phyloP scores from a whole-genome alignment of 2,329 filamentous ascomycete genomes.

The Aphanocladium album region DNA sequence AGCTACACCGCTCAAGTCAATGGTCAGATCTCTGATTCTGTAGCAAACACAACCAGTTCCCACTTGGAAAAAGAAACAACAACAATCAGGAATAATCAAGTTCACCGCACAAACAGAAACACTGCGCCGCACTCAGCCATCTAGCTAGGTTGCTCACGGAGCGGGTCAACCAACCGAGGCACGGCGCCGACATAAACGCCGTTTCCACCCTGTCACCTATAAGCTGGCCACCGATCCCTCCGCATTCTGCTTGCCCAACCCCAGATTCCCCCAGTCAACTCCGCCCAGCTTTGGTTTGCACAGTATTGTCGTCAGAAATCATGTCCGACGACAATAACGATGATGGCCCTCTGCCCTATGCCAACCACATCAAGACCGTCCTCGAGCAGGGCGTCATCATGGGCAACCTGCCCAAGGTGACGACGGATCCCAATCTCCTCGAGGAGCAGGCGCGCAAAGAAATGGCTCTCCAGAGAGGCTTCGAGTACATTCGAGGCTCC shows the following conservation, averaged over 20 bases:
- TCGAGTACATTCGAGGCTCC: conserved; percentile 58
- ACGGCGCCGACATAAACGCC: conserved; percentile 1
- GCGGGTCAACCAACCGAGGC: not conserved
- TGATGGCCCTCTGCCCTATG: conserved; percentile 28
- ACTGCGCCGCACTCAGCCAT: no score
- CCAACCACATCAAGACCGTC: conserved; percentile 41
- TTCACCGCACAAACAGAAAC: not conserved
- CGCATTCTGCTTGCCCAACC: not conserved
- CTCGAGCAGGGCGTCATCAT: conserved; percentile 48
- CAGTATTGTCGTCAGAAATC: not conserved
- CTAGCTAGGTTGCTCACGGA: no score
- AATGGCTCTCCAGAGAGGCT: conserved; percentile 41
- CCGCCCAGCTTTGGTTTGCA: not conserved
- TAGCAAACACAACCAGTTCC: no score
- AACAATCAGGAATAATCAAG: not conserved
- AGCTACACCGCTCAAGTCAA: no score
- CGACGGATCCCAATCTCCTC: conserved; percentile 53
- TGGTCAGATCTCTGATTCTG: no score
- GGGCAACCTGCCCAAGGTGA: conserved; percentile 45
- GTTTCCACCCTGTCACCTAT: not conserved
- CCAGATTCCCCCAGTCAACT: not conserved
- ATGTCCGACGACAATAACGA: conserved; percentile 18
- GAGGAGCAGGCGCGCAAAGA: conserved; percentile 48
- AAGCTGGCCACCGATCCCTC: not conserved
- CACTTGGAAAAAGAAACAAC: not conserved